Base-by-base conservation (phyloP, 108 stramenopile genomes). In the Pseudonitzschia multistriata region DNA sequence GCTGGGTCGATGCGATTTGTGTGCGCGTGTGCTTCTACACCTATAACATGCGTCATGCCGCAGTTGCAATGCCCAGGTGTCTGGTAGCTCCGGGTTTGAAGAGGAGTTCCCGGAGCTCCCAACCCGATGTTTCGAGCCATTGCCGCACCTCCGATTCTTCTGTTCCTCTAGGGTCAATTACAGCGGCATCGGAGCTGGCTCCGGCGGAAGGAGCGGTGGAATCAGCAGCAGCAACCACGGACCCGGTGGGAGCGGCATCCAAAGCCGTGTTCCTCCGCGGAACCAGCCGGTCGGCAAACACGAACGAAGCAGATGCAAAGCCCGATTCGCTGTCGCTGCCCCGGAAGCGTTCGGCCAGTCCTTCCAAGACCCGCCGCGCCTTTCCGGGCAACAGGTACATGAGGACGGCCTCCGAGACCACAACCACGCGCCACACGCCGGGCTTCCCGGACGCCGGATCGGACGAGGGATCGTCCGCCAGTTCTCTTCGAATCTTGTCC, bases 381-480 rank as follows among this genome's bases (percentile, higher is more conserved):
- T 84, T 52, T 19, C 83, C 87, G 24, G 78, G 66, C 45, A 87
- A 65, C 22, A 91, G 74, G 71, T 86, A 91, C 63, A 91, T 84
- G 77, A 91, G 80, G 47, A 91, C 82, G 3, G 85, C 90, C 70
- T 91, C 90, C 49, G 85, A 87, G 11, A 91, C 8, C 29, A 88
- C 63, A 30, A 74, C 63, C 0, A 62, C 54, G 28, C 49, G 37
- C 53, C 35, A 87, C 71, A 15, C 77, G 80, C 8, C 57, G 69
- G 66, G 39, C 62, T n/a, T 15, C 25, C 22, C 79, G 62, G 13
- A 39, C 25, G 27, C 52, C 49, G 40, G 71, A 25, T 70, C 30
- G 24, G 15, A 49, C n/a, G 28, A 68, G 49, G 1, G 74, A 35
- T 66, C 27, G 19, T 25, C 19, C 5, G 8, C 27, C 1, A 56